phyloP scores from a whole-genome alignment of 1,284 basidiomycete species.

The Lentinula novae-zelandiae region DNA sequence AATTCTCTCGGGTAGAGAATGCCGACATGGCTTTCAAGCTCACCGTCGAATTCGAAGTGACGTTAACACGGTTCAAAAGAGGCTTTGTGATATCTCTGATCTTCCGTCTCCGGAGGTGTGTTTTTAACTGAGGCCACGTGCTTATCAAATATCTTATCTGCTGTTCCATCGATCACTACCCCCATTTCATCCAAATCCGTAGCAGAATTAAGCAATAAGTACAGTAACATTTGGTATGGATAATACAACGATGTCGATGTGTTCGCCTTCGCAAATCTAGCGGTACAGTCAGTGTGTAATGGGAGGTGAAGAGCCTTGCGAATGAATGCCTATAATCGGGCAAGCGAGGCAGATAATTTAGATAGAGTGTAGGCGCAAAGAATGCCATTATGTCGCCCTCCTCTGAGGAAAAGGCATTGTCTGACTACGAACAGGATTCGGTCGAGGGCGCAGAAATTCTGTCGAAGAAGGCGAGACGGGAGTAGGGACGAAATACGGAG shows the following conservation, averaged over 20 bases:
- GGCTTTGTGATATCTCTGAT: neutral
- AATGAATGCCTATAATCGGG: neutral
- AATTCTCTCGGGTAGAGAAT: conserved; percentile 10
- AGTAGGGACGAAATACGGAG: conserved; percentile 55
- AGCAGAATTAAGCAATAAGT: too few relatives aligned
- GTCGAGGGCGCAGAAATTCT: conserved; percentile 21
- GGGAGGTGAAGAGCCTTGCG: too few relatives aligned
- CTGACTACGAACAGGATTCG: conserved; percentile 24
- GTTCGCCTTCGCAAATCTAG: too few relatives aligned
- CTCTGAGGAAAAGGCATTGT: conserved; percentile 13
- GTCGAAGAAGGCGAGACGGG: conserved; percentile 7
- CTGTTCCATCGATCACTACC: neutral
- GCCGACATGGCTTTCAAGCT: conserved; percentile 2
- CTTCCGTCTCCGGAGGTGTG: neutral
- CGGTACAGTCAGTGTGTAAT: too few relatives aligned
- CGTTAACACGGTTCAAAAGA: neutral
- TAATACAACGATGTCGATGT: too few relatives aligned
- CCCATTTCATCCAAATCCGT: too few relatives aligned
- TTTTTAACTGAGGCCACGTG: conserved; percentile 4
- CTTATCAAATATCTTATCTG: conserved; percentile 9
- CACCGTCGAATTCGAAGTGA: neutral
- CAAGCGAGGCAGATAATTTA: neutral
- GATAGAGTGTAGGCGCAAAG: neutral
- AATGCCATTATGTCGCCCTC: neutral
- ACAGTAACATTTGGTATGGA: too few relatives aligned